Conservation (phyloP, 2,329 filamentous ascomycete species). For the Aspergillus sp. region DNA sequence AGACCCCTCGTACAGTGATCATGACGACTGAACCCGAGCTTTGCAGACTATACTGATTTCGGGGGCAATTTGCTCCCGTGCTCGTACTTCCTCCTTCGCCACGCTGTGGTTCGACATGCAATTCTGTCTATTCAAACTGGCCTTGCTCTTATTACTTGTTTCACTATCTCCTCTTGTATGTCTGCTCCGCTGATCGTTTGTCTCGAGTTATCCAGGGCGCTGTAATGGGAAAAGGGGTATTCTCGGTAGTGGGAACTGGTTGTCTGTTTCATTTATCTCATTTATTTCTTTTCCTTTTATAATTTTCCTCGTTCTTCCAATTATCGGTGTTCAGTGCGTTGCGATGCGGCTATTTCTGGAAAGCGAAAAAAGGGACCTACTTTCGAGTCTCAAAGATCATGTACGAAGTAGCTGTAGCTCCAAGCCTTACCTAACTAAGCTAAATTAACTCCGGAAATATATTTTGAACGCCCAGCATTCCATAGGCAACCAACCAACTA, state of each 20-base stretch:
- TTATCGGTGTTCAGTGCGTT: constrained; percentile 14
- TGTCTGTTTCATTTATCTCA: constrained; percentile 9
- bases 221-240: constrained; percentile 41
- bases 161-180: constrained; percentile 12
- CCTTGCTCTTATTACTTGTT: constrained; percentile 18
- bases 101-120: constrained; percentile 28
- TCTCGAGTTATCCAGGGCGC: constrained; percentile 36
- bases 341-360: not conserved
- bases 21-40: constrained; percentile 12
- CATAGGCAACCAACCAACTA: not conserved
- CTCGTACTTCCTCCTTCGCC: constrained; percentile 17
- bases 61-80: not conserved
- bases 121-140: constrained; percentile 15
- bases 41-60: constrained; percentile 3
- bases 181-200: constrained; percentile 22
- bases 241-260: constrained; percentile 35
- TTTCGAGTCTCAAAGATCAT: not conserved
- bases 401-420: not conserved
- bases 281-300: constrained; percentile 7
- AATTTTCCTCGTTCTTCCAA: constrained; percentile 3
- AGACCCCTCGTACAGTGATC: constrained; percentile 17
- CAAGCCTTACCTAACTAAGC: not conserved
- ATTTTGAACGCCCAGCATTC: not conserved
- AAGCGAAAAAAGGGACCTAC: not conserved
- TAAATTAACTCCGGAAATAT: not conserved